Conservation (phyloP, 805 yeast genomes). For the Metschnikowia hibisci region DNA sequence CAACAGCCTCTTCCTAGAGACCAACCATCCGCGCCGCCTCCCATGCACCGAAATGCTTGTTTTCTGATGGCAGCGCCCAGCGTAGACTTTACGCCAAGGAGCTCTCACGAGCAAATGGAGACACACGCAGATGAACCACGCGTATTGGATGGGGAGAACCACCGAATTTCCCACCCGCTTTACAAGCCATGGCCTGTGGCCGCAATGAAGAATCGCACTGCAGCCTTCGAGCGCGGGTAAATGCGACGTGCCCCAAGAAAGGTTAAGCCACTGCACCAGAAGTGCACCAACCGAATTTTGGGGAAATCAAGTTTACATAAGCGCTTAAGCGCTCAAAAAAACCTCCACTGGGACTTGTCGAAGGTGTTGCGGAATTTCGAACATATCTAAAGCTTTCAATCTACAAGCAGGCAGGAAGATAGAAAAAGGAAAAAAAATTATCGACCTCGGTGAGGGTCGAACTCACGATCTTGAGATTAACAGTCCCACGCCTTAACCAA, state of each 20-base stretch:
- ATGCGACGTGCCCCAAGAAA: constrained; percentile 45
- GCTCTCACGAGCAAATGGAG: constrained; percentile 49
- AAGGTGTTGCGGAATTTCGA: no score
- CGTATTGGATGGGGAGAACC: constrained; percentile 43
- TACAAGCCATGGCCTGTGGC: constrained; percentile 6
- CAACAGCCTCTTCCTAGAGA: constrained; percentile 41
- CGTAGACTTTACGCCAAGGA: constrained; percentile 50
- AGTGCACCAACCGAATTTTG: constrained; percentile 12
- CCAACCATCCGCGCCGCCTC: constrained; percentile 60
- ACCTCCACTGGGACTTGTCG: no score
- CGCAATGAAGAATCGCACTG: constrained; percentile 13
- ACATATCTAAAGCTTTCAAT: no score
- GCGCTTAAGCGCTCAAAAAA: not conserved
- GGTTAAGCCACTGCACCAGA: constrained; percentile 26
- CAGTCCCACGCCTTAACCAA: constrained; percentile 23
- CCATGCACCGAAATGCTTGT: constrained; percentile 39
- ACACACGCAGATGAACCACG: constrained; percentile 8
- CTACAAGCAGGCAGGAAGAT: no score
- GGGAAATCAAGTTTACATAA: no score
- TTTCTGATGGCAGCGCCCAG: constrained; percentile 59
- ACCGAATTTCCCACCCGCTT: constrained; percentile 64
- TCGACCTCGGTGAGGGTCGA: constrained; percentile 23
- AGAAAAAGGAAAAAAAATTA: no score
- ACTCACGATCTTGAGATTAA: constrained; percentile 23
- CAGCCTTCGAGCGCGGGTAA: constrained; percentile 38